Evolutionary conservation across 129 eudicot species (phyloP), one percentile per base, ranked within the genome.

Genomic region (Solidago caesia): DNA sequence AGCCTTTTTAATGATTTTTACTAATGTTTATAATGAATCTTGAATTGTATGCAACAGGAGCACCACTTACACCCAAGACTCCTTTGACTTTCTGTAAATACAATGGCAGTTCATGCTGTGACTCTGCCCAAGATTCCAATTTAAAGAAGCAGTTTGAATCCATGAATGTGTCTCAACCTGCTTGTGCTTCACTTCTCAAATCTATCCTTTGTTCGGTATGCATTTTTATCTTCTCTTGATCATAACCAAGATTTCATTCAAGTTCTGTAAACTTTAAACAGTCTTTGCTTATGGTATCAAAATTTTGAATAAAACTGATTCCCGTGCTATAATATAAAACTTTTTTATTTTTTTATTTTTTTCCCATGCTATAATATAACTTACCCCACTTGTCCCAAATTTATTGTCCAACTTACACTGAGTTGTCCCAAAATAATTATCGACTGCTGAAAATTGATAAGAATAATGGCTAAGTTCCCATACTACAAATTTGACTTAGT

Each of bases 121-220:
- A 80, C 71, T 76, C 84, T 5, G 51, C 53, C 10, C 65, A 79
- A 9, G 85, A 85, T 71, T 26, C 68, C 29, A 65, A 43, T 55
- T 77, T 82, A 53, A 59, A 59, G 75, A 85, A 82, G 29, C 87
- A 73, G 75, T 85, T 79, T 82, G 77, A 61, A 61, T 67, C 82
- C 63, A 71, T 85, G 85, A 73, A 77, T 73, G 72, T 82, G 5
- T 75, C 87, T 68, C 79, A 73, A 44, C 63, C 82, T 76, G 72
- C 58, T 4, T 85, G 89, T 47, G 90, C 87, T 68, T 76, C 87
- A 33, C 68, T 83, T 75, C 74, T 86, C 66, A 82, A 71, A 49
- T 76, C 79, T 60, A 80, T 86, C 83, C 67, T 86, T 4, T 83
- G 90, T 77, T 76, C 87, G 56, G 90, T 86, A 75, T 44, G 84